phyloP scores from a whole-genome alignment of 345 rosid species.

The Ricinus communis region DNA sequence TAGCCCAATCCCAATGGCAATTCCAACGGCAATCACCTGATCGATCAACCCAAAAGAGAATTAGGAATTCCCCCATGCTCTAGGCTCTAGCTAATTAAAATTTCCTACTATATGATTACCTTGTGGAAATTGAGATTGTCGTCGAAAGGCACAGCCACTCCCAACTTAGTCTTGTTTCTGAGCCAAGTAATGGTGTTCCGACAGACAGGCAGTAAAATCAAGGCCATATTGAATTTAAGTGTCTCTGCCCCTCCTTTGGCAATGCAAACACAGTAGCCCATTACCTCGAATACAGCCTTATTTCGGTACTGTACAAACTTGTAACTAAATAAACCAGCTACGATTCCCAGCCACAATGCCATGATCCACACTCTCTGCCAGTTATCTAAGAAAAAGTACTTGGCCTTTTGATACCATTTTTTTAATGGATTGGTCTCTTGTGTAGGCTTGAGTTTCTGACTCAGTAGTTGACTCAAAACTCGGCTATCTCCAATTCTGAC shows the following conservation, averaged over 20 bases:
- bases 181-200: constrained; percentile 92
- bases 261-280: constrained; percentile 84
- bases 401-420: constrained; percentile 40
- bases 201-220: constrained; percentile 75
- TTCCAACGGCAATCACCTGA: constrained; percentile 61
- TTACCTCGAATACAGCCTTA: constrained; percentile 54
- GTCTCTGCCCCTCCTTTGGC: constrained; percentile 94
- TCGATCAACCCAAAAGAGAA: no score
- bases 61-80: no score
- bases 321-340: constrained; percentile 59
- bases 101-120: no score
- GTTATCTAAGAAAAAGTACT: constrained; percentile 71
- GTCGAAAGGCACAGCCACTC: constrained; percentile 71
- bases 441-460: constrained; percentile 80
- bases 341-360: constrained; percentile 66
- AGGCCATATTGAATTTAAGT: constrained; percentile 84
- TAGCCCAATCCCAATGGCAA: constrained; percentile 59
- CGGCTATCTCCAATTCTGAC: constrained; percentile 65
- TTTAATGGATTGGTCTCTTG: constrained; percentile 52
- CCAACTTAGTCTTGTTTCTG: constrained; percentile 77
- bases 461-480: constrained; percentile 66
- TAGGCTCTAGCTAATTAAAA: no score
- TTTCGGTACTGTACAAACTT: constrained; percentile 65
- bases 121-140: constrained; percentile 86
- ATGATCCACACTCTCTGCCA: constrained; percentile 87